A percentile compares a stretch with the other conserved stretches of the same genome.
Conservation (phyloP, 495 filamentous ascomycete species). For the Lepraria neglecta region DNA sequence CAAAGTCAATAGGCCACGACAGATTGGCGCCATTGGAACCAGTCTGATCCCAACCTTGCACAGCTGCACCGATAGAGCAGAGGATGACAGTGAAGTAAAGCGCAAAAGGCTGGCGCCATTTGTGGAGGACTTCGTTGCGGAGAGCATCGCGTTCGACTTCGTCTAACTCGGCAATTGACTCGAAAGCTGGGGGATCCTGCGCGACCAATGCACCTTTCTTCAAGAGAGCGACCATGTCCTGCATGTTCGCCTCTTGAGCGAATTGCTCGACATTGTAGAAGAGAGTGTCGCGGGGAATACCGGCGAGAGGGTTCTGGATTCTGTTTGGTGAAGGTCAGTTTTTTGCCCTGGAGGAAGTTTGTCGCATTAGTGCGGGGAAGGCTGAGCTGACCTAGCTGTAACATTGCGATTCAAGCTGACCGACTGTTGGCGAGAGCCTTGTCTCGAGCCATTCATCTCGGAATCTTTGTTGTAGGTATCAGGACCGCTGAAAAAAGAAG, state of each 20-base stretch:
- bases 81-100: conserved; percentile 66
- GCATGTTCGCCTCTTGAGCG: conserved; percentile 41
- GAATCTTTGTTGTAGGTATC: conserved; percentile 16
- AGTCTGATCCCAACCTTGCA: conserved; percentile 69
- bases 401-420: conserved; percentile 25
- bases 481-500: background rate
- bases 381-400: conserved; percentile 23
- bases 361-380: background rate
- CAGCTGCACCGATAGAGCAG: conserved; percentile 64
- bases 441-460: background rate
- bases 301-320: conserved; percentile 58
- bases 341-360: background rate
- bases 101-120: conserved; percentile 56
- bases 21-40: conserved; percentile 68
- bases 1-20: conserved; percentile 53
- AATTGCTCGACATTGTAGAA: conserved; percentile 53
- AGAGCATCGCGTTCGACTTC: conserved; percentile 48
- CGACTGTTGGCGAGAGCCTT: conserved; percentile 21
- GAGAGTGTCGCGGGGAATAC: conserved; percentile 45
- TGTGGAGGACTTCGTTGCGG: conserved; percentile 52
- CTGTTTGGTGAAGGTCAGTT: conserved; percentile 29
- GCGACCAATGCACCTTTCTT: conserved; percentile 60
- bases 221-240: conserved; percentile 43
- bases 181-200: conserved; percentile 51
- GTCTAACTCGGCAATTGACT: conserved; percentile 51